Conservation (phyloP, 2,329 filamentous ascomycete genomes). For the Fusarium sp. region DNA sequence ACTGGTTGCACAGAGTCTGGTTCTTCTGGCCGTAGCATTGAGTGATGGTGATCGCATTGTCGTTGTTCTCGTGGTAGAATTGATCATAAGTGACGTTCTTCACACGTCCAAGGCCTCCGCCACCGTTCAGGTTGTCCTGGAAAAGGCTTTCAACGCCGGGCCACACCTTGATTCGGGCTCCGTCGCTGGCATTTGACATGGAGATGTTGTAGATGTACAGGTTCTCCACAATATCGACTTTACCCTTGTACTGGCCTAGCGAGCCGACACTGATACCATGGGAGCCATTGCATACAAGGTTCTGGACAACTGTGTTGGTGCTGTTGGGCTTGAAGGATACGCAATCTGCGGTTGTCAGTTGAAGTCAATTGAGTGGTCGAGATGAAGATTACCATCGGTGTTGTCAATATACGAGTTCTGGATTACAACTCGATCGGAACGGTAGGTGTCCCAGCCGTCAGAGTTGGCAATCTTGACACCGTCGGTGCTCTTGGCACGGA, state of each 20-base stretch:
- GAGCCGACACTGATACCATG: constrained; percentile 80
- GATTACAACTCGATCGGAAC: constrained; percentile 70
- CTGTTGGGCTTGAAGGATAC: constrained; percentile 81
- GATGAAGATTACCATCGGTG: constrained; percentile 32
- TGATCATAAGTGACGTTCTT: constrained; percentile 75
- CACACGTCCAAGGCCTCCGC: constrained; percentile 64
- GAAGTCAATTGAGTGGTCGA: accelerated
- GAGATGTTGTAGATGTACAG: constrained; percentile 72
- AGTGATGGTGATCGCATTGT: constrained; percentile 52
- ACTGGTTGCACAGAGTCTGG: constrained; percentile 43
- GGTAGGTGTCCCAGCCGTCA: constrained; percentile 73
- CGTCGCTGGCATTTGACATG: constrained; percentile 70
- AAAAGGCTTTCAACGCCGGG: constrained; percentile 58
- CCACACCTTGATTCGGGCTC: constrained; percentile 81
- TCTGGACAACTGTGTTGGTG: constrained; percentile 75
- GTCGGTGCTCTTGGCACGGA: constrained; percentile 56
- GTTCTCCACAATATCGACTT: constrained; percentile 75
- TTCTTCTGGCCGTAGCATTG: constrained; percentile 47
- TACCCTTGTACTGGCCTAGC: constrained; percentile 72
- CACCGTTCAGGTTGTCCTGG: constrained; percentile 66
- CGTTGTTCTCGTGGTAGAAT: constrained; percentile 68
- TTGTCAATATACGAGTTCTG: constrained; percentile 69
- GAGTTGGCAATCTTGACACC: constrained; percentile 61
- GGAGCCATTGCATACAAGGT: constrained; percentile 74
- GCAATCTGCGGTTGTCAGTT: constrained; percentile 59